A percentile compares a stretch with the other conserved stretches of the same genome.
Evolutionary conservation across 768 basidiomycete genomes (phyloP).

Genomic region (Lactifluus hygrophoroides): DNA sequence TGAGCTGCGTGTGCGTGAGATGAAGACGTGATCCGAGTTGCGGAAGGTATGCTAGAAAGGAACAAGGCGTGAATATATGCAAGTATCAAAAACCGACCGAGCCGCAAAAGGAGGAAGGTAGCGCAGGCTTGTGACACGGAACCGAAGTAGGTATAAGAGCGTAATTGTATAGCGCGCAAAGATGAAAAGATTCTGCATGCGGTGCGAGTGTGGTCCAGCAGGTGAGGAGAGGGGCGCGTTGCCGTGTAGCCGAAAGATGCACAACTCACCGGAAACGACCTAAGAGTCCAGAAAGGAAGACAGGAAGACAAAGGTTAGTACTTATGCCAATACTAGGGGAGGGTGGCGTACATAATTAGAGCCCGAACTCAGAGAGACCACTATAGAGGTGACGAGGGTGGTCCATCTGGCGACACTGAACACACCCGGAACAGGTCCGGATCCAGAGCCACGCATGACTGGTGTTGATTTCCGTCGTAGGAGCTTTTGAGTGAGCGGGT

Average conservation of each 20-base stretch:
- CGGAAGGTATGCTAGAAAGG: constrained; percentile 64
- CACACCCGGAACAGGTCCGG: not conserved
- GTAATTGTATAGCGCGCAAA: not conserved
- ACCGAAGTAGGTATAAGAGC: not conserved
- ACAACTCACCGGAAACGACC: constrained; percentile 32
- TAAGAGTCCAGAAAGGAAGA: constrained; percentile 9
- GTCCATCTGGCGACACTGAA: constrained; percentile 7
- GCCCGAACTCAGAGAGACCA: constrained; percentile 56
- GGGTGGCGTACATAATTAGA: constrained; percentile 60
- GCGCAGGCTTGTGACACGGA: not conserved
- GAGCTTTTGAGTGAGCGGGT: too few species aligned
- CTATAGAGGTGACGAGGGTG: constrained; percentile 42
- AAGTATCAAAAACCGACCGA: not conserved
- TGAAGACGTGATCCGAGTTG: constrained; percentile 72
- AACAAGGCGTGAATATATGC: not conserved
- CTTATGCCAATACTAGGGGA: not conserved
- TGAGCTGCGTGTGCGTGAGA: constrained; percentile 73
- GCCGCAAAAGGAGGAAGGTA: not conserved
- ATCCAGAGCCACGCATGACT: not conserved
- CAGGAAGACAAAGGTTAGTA: not conserved
- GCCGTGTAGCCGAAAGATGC: not conserved
- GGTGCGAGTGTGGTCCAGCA: not conserved
- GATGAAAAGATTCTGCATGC: not conserved
- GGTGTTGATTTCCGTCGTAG: not conserved
- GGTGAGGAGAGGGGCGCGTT: not conserved